These are phyloP conservation scores for Talaromyces wortmannii DNA, from an alignment of 495 filamentous ascomycete genomes.

Conservation along the genomic window DNA sequence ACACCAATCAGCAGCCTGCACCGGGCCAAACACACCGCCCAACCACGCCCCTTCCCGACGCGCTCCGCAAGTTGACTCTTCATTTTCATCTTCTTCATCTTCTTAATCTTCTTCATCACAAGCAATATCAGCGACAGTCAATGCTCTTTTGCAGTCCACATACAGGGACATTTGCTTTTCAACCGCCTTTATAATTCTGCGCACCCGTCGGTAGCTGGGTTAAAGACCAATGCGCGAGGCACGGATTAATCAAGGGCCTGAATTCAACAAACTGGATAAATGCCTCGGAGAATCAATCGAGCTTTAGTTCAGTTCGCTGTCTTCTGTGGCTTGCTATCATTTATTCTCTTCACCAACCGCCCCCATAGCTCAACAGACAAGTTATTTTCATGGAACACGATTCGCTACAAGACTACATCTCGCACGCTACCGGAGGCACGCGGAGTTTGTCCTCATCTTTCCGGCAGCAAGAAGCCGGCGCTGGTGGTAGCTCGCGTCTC, in stretches of 20 bases:
- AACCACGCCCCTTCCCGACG: no score
- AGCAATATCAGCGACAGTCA: no score
- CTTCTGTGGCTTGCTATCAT: constrained; percentile 19
- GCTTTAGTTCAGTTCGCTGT: constrained; percentile 19
- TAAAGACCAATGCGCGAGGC: neutral
- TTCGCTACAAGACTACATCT: constrained; percentile 27
- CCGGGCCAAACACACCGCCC: no score
- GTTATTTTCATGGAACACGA: constrained; percentile 26
- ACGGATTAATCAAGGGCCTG: neutral
- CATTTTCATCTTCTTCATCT: neutral
- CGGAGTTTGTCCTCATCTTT: constrained; percentile 28
- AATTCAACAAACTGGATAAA: neutral
- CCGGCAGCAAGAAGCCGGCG: constrained; percentile 24
- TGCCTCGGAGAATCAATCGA: constrained; percentile 7
- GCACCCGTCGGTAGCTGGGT: no score
- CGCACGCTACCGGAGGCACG: constrained; percentile 15
- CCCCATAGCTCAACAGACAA: constrained; percentile 15
- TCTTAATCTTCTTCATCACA: no score
- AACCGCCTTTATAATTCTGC: no score
- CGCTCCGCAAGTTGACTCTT: neutral
- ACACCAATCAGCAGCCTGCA: no score
- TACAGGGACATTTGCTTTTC: no score
- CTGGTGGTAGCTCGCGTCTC: constrained; percentile 28
- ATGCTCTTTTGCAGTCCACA: no score
- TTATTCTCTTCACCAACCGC: constrained; percentile 27